Evolutionary conservation across 345 rosid genomes (phyloP), one percentile per base, ranked within the genome.

Genomic region (Moringa oleifera): DNA sequence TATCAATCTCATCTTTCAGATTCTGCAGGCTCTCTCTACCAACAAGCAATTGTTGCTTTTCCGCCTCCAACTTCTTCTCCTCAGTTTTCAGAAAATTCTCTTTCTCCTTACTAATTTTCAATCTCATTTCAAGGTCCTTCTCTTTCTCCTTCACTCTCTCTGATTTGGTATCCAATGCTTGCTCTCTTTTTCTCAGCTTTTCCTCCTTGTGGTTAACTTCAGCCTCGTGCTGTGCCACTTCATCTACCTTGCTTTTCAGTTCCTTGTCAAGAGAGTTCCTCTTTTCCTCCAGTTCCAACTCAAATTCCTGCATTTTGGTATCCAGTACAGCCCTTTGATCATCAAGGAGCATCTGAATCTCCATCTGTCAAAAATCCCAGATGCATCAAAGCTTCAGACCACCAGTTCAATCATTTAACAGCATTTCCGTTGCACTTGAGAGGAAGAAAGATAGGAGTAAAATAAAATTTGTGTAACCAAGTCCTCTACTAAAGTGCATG

Each of bases 81-180:
- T 80, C 89, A 0, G 73, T 75, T 73, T 81, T 84, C 65, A 83
- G 9, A 50, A 57, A 53, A 61, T 86, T 83, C 55, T 89, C 97
- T 46, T 53, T 78, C 66, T 81, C 90, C 73, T 83, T 83, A 63
- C 80, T 52, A 33, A 65, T 66, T 82, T 85, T 78, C 62, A 71
- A 62, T 68, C 72, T 87, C 50, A 74, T 77, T 66, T 85, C 90
- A 60, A 84, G 75, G 53, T 85, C 91, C 71, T 81, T 83, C 57
- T 84, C 93, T 79, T 83, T 87, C 77, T 85, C 96, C 74, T 83
- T 81, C 70, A 77, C 61, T 64, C 78, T 83, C 67, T 77, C 91
- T 22, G 73, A 63, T 75, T 72, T 83, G 68, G 53, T 75, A 60
- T 81, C 79, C 73, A 81, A 65, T 56, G 79, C 76, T 65, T 82